phyloP scores from a whole-genome alignment of 2,329 filamentous ascomycete species.

The Calonectria hawksworthii region DNA sequence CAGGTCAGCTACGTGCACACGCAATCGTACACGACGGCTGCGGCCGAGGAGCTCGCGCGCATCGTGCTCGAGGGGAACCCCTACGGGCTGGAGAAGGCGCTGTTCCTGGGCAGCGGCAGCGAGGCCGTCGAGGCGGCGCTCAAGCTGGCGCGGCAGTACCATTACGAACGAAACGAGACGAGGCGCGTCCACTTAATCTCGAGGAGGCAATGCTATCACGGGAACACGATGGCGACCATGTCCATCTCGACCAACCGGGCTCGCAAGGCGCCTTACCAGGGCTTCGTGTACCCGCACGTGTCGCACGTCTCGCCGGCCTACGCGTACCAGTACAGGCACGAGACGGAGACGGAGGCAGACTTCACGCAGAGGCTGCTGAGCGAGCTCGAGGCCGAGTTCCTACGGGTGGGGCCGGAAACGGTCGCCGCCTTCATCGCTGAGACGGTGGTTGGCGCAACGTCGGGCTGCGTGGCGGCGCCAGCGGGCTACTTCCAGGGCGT shows the following conservation, averaged over 20 bases:
- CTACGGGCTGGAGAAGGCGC: conserved; percentile 40
- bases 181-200: conserved; percentile 50
- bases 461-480: conserved; percentile 65
- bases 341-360: conserved; percentile 20
- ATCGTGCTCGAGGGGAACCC: conserved; percentile 34
- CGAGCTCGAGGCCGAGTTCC: conserved; percentile 61
- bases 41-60: conserved; percentile 40
- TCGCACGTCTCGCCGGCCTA: conserved; percentile 34
- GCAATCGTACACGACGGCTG: conserved; percentile 36
- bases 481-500: conserved; percentile 66
- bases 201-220: conserved; percentile 60
- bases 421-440: conserved; percentile 62
- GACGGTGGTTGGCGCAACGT: conserved; percentile 60
- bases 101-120: conserved; percentile 44
- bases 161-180: conserved; percentile 52
- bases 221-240: conserved; percentile 61
- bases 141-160: conserved; percentile 64
- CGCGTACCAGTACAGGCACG: conserved; percentile 24
- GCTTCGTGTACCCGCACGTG: conserved; percentile 37
- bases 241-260: conserved; percentile 47
- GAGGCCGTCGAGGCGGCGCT: conserved; percentile 61
- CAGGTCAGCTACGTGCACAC: conserved; percentile 45
- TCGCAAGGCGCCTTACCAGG: conserved; percentile 33
- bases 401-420: conserved; percentile 56
- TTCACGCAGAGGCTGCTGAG: conserved; percentile 25